Evolutionary conservation across 345 rosid species (phyloP).

Genomic region (Bretschneidera sinensis): DNA sequence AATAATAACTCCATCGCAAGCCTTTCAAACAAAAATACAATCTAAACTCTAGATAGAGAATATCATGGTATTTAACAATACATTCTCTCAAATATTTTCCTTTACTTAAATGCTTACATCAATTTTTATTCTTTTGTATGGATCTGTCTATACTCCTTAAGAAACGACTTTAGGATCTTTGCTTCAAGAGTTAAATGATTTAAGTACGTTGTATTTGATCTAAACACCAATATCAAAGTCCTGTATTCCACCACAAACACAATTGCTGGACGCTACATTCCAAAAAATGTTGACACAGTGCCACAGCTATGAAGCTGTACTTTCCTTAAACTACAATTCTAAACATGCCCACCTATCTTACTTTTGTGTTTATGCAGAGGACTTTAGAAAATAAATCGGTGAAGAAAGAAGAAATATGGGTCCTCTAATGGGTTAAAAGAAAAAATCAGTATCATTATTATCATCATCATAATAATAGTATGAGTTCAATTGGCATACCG

Average conservation of each 20-base stretch:
- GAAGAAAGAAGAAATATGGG: background rate
- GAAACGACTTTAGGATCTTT: background rate
- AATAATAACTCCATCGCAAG: background rate
- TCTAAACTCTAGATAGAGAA: background rate
- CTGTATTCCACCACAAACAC: background rate
- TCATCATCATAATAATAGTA: no score
- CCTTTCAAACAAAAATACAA: background rate
- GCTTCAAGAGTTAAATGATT: background rate
- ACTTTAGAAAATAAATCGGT: background rate
- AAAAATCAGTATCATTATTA: background rate
- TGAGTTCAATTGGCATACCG: constrained; percentile 40
- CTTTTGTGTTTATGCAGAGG: background rate
- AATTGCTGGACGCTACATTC: background rate
- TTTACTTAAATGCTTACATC: background rate
- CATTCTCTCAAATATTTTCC: background rate
- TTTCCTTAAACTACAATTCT: background rate
- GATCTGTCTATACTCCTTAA: background rate
- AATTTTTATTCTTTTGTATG: background rate
- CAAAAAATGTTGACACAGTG: background rate
- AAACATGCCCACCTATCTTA: background rate
- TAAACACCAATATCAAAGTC: background rate
- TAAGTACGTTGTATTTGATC: background rate
- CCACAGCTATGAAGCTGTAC: background rate
- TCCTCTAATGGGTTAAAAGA: background rate
- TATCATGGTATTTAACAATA: background rate